Conservation (phyloP, 208 protist genomes). For the Crithidia expoeki region DNA sequence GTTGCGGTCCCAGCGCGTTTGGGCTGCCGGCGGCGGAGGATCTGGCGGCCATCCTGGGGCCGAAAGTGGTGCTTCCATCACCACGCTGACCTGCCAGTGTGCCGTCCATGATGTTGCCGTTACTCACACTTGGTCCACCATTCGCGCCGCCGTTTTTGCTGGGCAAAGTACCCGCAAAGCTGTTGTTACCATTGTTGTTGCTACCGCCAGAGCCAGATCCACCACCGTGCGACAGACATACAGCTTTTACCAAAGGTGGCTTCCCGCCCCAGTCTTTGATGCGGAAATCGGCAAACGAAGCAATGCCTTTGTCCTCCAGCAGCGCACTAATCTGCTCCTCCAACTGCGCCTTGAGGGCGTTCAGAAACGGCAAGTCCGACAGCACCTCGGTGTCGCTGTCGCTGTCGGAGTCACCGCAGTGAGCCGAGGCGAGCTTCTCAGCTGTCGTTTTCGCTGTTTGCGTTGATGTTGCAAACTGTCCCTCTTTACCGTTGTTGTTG, state of each 20-base stretch:
- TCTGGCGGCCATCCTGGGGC: background rate
- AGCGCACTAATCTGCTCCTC: slow-evolving; percentile 80
- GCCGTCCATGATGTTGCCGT: background rate
- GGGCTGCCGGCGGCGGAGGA: slow-evolving; percentile 2
- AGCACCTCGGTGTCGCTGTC: slow-evolving; percentile 16
- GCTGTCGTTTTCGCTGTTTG: background rate
- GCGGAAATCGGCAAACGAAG: slow-evolving; percentile 64
- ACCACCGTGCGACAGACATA: slow-evolving; percentile 51
- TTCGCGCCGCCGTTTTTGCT: background rate
- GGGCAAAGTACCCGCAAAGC: background rate
- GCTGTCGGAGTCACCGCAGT: slow-evolving; percentile 17
- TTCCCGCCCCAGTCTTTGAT: slow-evolving; percentile 65
- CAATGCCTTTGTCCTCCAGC: slow-evolving; percentile 84
- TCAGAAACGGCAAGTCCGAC: slow-evolving; percentile 27
- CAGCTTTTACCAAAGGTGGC: slow-evolving; percentile 60
- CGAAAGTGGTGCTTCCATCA: background rate
- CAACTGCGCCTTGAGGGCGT: slow-evolving; percentile 43
- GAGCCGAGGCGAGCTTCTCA: background rate
- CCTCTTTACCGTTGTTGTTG: background rate
- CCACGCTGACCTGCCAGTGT: background rate
- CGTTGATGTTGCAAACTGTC: background rate
- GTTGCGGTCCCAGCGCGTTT: background rate
- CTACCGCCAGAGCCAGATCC: background rate
- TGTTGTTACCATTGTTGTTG: slow-evolving; percentile 9
- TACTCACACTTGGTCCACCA: background rate